These are phyloP conservation scores for Periglandula ipomoeae DNA, from an alignment of 2,329 filamentous ascomycete species.

Conservation along the genomic window DNA sequence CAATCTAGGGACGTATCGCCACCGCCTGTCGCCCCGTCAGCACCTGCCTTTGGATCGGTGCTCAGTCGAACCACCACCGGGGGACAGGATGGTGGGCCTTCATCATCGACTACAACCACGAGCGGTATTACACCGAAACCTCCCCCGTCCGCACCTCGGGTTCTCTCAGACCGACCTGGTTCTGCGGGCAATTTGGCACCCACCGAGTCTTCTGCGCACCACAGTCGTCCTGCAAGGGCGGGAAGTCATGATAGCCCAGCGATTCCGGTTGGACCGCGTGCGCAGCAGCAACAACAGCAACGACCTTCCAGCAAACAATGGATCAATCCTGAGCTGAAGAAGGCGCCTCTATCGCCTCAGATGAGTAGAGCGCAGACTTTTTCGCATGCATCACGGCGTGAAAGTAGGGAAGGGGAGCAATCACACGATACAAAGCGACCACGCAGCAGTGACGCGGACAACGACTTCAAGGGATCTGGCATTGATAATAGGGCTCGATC, in stretches of 20 bases:
- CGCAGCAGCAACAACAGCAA: conserved; percentile 38
- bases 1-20: conserved; percentile 45
- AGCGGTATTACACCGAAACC: conserved; percentile 24
- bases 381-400: conserved; percentile 27
- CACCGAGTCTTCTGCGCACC: conserved; percentile 19
- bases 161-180: conserved; percentile 39
- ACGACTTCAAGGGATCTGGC: conserved; percentile 26
- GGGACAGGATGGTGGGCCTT: conserved; percentile 17
- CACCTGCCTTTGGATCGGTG: conserved; percentile 48
- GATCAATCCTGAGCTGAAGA: conserved; percentile 46
- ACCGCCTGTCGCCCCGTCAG: conserved; percentile 47
- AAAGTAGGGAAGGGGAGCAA: conserved; percentile 24
- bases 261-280: conserved; percentile 45
- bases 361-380: conserved; percentile 41
- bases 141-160: conserved; percentile 45
- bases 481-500: conserved; percentile 28
- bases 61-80: conserved; percentile 35
- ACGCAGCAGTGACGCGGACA: conserved; percentile 44
- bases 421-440: conserved; percentile 35
- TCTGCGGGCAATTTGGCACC: conserved; percentile 27
- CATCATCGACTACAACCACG: conserved; percentile 8
- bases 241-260: conserved; percentile 32
- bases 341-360: conserved; percentile 43
- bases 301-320: conserved; percentile 50
- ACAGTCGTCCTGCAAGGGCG: conserved; percentile 33